phyloP scores from a whole-genome alignment of 2,329 filamentous ascomycete species.

The Microsporum ferrugineum region DNA sequence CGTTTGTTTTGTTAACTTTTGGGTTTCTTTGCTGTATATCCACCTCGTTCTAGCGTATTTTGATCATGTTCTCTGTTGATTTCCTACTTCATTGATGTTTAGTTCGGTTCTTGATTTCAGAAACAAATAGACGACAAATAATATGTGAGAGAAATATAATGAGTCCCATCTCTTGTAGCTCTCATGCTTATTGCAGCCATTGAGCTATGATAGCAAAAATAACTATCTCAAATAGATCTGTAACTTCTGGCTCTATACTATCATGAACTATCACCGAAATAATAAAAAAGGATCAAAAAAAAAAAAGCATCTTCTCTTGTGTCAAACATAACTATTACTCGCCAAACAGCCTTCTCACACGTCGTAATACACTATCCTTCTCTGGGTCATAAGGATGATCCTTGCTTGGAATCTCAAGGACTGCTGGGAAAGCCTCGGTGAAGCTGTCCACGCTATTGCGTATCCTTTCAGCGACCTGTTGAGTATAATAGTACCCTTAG shows the following conservation, averaged over 20 bases:
- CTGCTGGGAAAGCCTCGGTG: conserved; percentile 86
- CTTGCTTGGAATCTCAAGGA: conserved; percentile 96
- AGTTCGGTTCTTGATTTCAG: background rate
- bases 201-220: background rate
- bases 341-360: conserved; percentile 63
- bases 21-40: background rate
- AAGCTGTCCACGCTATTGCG: conserved; percentile 81
- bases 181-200: background rate
- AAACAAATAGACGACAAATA: background rate
- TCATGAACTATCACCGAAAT: background rate
- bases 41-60: background rate
- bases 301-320: background rate
- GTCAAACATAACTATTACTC: conserved; percentile 28
- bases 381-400: conserved; percentile 98
- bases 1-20: background rate
- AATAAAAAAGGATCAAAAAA: background rate
- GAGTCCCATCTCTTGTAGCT: background rate
- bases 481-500: background rate
- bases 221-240: background rate
- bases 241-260: background rate
- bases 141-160: background rate
- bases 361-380: conserved; percentile 91
- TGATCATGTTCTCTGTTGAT: background rate
- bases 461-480: conserved; percentile 84
- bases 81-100: background rate